Conservation (phyloP, 768 basidiomycete species). For the Lepiota venenata region DNA sequence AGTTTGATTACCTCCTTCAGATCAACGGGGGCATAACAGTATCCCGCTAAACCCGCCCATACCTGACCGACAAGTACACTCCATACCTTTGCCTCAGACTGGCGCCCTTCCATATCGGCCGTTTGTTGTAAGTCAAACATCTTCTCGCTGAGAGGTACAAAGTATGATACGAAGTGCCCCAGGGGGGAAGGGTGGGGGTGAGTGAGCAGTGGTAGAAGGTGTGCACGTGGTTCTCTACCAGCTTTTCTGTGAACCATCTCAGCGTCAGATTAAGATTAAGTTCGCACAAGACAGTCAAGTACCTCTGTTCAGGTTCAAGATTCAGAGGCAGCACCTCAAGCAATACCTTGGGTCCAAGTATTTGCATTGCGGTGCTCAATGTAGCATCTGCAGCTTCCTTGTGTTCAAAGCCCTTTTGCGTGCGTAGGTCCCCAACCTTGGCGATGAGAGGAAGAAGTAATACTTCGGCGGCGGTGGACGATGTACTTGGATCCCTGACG, state of each 20-base stretch:
- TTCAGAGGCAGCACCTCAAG: slow-evolving; percentile 79
- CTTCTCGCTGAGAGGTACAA: slow-evolving; percentile 90
- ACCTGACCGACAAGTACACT: slow-evolving; percentile 90
- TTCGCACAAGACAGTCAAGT: slow-evolving; percentile 23
- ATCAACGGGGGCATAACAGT: slow-evolving; percentile 81
- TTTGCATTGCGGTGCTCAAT: slow-evolving; percentile 76
- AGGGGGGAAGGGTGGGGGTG: slow-evolving; percentile 81
- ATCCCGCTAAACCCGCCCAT: slow-evolving; percentile 89
- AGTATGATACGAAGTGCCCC: slow-evolving; percentile 83
- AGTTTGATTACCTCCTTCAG: slow-evolving; percentile 52
- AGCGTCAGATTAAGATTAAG: neutral
- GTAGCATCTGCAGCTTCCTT: slow-evolving; percentile 84
- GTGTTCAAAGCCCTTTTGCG: slow-evolving; percentile 82
- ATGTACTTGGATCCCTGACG: slow-evolving; percentile 36
- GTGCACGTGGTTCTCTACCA: slow-evolving; percentile 85
- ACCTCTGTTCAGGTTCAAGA: slow-evolving; percentile 79
- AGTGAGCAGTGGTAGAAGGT: slow-evolving; percentile 82
- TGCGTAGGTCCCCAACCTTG: slow-evolving; percentile 70
- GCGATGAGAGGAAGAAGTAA: slow-evolving; percentile 68
- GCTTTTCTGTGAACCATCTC: slow-evolving; percentile 42
- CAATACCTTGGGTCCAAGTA: slow-evolving; percentile 81
- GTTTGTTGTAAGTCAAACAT: slow-evolving; percentile 88
- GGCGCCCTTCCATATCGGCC: slow-evolving; percentile 68
- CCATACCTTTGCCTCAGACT: slow-evolving; percentile 93
- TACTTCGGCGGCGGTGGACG: slow-evolving; percentile 60